Evolutionary conservation across 208 protist genomes (phyloP), one percentile per base, ranked within the genome.

Genomic region (Crithidia bombi): DNA sequence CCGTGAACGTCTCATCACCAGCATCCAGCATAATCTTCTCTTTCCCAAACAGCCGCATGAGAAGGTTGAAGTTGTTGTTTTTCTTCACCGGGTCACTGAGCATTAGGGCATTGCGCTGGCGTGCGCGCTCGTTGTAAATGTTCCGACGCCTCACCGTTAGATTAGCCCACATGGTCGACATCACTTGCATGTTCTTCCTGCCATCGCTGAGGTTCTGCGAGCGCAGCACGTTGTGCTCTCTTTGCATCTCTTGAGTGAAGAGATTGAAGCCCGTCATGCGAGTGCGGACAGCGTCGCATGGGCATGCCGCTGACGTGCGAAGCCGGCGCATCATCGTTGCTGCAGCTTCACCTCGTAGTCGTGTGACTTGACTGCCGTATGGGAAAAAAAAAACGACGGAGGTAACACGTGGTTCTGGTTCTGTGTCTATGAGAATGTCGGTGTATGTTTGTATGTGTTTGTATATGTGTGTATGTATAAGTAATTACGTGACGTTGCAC

Each of bases 251-350:
- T 15, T 74, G 67, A 0, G 73, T 64, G 61, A 93, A 90, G 21
- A 93, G 72, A 39, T 71, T 81, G 63, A 93, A 93, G 6, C 87
- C 87, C 12, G 85, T 90, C 71, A 87, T 80, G 15, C 77, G 62
- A 2, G 75, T 70, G 25, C 84, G 73, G 56, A 51, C 39, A 51
- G 52, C 54, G 56, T 21, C 39, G 14, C 14, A 25, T 59, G 65
- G 43, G 30, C 25, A 5, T 12, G 47, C 58, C 41, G 67, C 19
- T 1, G 56, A 66, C 12, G 47, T 1, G 21, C 61, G 50, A 38
- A 73, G 66, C 17, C 64, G 62, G 2, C 75, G 75, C 68, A 80
- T 75, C 61, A 64, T 79, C 36, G 54, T 21, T 35, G 41, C 30
- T 49, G 35, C 47, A 15, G n/a, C 28, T 44, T 54, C 17, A 7